These are phyloP conservation scores for Populus euphratica DNA, from an alignment of 345 rosid species.

Conservation along the genomic window DNA sequence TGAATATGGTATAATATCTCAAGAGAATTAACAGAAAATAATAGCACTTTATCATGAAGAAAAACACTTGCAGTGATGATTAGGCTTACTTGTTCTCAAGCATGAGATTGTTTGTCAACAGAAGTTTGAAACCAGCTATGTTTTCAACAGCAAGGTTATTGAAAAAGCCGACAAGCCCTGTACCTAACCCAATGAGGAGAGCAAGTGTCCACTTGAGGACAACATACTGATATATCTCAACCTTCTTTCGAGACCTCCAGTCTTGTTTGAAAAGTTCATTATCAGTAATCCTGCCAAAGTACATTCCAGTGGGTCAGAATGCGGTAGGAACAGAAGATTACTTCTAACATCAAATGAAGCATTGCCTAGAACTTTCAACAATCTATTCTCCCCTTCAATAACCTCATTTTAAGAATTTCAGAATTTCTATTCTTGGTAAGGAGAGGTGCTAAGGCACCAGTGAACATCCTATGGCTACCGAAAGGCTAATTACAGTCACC, in stretches of 20 bases:
- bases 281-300: constrained; percentile 63
- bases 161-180: constrained; percentile 66
- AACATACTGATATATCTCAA: constrained; percentile 79
- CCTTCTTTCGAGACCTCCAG: constrained; percentile 78
- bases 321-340: neutral
- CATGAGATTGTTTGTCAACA: constrained; percentile 72
- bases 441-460: neutral
- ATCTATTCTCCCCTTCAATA: neutral
- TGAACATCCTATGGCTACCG: neutral
- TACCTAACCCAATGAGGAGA: constrained; percentile 65
- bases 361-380: neutral
- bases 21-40: neutral
- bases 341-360: neutral
- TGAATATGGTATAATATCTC: neutral
- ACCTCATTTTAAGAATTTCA: neutral
- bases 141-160: constrained; percentile 82
- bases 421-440: neutral
- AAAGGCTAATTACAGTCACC: neutral
- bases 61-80: neutral
- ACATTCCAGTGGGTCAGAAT: neutral
- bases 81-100: constrained; percentile 56
- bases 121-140: constrained; percentile 74
- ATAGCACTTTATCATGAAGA: neutral
- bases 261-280: constrained; percentile 85
- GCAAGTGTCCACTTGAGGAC: constrained; percentile 85